Evolutionary conservation across 2,329 filamentous ascomycete species (phyloP), one percentile per base, ranked within the genome.

Genomic region (Keithomyces neogunnii): DNA sequence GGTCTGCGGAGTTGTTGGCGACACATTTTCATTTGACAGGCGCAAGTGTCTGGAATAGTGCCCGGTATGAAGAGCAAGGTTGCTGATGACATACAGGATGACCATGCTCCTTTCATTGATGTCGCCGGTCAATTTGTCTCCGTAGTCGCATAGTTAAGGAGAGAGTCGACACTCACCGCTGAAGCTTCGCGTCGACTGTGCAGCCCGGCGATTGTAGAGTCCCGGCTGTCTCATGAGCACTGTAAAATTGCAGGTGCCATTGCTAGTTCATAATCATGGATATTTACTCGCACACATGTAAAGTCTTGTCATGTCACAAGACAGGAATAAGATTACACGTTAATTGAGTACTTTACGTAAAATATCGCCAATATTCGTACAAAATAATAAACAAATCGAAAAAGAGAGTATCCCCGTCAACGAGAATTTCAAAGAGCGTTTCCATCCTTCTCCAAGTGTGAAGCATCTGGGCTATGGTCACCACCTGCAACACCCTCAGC

Each of bases 401-500:
- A 6, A 6, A 10, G 33, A 35, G 6, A 35, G 5, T 19, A 19
- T 19, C 19, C 19, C 19, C 19, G 19, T 19, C 19, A 39, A 39
- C n/a, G n/a, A 1, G 19, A 28, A 40, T 19, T 45, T 38, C 43
- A 49, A 13, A 13, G 30, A 3, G n/a, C 11, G 26, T 30, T 44
- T 30, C 40, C 46, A 28, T 49, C 49, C 47, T 54, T 51, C 49
- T 54, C 52, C 49, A 51, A n/a, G 29, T 51, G 49, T 9, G 52
- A 51, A 5, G 46, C 13, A 28, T 19, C 52, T 6, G 49, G 42
- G 5, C 42, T 43, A 30, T 52, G 33, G 28, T 46, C 51, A 19
- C 38, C 49, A 11, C 48, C 36, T 9, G 35, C 44, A 6, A 5
- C 32, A 4, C 19, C 5, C 6, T 8, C 28, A 28, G 42, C 38